Base-by-base conservation (phyloP, 345 rosid genomes). In the Pugionium cornutum region DNA sequence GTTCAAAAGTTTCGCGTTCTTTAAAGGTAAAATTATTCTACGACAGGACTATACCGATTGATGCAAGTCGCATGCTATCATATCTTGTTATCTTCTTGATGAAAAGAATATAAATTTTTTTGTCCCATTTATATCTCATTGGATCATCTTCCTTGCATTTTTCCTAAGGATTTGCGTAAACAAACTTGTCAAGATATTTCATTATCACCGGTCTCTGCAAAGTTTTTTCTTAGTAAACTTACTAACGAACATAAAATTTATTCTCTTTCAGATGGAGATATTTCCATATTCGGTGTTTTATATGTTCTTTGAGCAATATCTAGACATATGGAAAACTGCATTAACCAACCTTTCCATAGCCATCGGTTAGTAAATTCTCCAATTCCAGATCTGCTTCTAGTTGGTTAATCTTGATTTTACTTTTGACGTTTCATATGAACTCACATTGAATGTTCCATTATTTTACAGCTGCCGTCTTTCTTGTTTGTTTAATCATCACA, bases 221-320 rank as follows among this genome's bases (percentile, higher is more conserved):
- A 10, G 31, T 67, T 29, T 31, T 4, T 39, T 46, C 28, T 30
- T 5, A 49, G 30, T 8, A 27, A 40, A 9, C 10, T 54, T 9
- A 49, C 5, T n/a, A 36, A 53, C 49, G 35, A 29, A 58, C 53
- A 51, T 35, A 31, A 18, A 27, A 48, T 42, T 44, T 62, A 31
- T 55, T 61, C 63, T 72, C 52, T 4, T 82, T 75, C 96, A 94
- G 99, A 85, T 94, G 77, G 96, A 94, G 75, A 85, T 90, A 56
- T 94, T 88, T 78, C 99, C 99, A 62, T 90, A 94, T 66, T 94
- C 99, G 2, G 99, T 94, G 27, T 94, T 94, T 69, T 94, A 94
- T 68, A 94, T 94, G 95, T 94, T 84, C 80, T 94, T 94, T 59
- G 99, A 94, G 82, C 99, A 94, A 76, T 94, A 94, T 76, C 99